Evolutionary conservation across 1,284 basidiomycete species (phyloP).

Genomic region (Rhodotorula sp.): DNA sequence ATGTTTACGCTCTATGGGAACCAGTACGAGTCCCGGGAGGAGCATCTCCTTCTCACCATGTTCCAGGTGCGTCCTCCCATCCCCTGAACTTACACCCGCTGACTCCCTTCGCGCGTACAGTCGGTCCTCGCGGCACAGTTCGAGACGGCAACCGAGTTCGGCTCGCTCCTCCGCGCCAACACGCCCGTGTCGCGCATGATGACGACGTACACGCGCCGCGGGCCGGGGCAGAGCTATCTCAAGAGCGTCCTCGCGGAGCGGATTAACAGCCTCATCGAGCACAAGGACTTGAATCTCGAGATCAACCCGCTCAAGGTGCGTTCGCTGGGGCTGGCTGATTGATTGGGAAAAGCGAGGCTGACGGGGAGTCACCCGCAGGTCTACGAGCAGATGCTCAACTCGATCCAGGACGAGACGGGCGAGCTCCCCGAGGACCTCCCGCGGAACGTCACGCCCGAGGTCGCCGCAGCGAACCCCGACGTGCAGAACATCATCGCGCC

Average conservation of each 20-base stretch:
- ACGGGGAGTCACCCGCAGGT: conserved; percentile 58
- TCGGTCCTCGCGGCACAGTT: conserved; percentile 97
- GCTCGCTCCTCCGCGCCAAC: conserved; percentile 93
- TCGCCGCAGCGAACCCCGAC: conserved; percentile 87
- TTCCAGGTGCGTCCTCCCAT: conserved; percentile 62
- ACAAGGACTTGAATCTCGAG: conserved; percentile 97
- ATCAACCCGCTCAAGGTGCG: conserved; percentile 94
- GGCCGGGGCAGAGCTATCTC: conserved; percentile 95
- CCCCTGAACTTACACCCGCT: not conserved
- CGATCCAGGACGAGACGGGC: conserved; percentile 96
- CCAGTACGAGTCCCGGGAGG: conserved; percentile 98
- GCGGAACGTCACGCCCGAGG: conserved; percentile 86
- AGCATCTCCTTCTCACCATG: conserved; percentile 97
- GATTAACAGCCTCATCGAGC: conserved; percentile 96
- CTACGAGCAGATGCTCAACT: conserved; percentile 97
- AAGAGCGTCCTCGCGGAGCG: conserved; percentile 95
- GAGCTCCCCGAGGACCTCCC: conserved; percentile 85
- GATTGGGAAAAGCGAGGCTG: not conserved
- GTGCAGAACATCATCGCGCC: conserved; percentile 97
- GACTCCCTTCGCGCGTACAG: conserved; percentile 54
- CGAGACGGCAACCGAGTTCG: conserved; percentile 96
- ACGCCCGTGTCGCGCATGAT: conserved; percentile 99
- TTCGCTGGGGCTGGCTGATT: conserved; percentile 6
- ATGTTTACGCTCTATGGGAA: conserved; percentile 99
- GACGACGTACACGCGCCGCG: conserved; percentile 98